A percentile compares a stretch with the other conserved stretches of the same genome.
These are phyloP conservation scores for Cordyceps pruinosa DNA, from an alignment of 2,329 filamentous ascomycete species.

Conservation along the genomic window DNA sequence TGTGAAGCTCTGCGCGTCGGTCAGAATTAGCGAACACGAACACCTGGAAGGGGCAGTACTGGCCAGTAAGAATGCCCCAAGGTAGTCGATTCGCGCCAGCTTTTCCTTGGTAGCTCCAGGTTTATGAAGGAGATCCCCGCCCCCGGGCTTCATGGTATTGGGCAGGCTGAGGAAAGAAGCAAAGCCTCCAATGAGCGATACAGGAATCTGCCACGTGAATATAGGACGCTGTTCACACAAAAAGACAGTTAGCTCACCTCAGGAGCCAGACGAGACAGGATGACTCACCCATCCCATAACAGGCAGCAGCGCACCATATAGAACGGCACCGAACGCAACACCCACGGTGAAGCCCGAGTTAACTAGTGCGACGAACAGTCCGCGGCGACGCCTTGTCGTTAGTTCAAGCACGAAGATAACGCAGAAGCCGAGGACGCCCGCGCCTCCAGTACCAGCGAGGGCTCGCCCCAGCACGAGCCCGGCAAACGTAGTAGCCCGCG, in stretches of 20 bases:
- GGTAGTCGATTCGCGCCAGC: slow-evolving; percentile 64
- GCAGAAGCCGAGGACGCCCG: slow-evolving; percentile 65
- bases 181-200: slow-evolving; percentile 53
- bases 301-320: slow-evolving; percentile 59
- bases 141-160: slow-evolving; percentile 12
- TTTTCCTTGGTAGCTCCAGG: slow-evolving; percentile 39
- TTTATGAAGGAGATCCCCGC: slow-evolving; percentile 5
- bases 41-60: slow-evolving; percentile 18
- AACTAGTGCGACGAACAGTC: slow-evolving; percentile 65
- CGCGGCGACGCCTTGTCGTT: slow-evolving; percentile 58
- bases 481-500: slow-evolving; percentile 49
- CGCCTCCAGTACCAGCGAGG: slow-evolving; percentile 61
- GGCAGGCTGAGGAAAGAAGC: slow-evolving; percentile 62
- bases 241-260: neutral
- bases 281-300: slow-evolving; percentile 60
- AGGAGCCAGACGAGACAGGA: neutral
- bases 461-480: slow-evolving; percentile 63
- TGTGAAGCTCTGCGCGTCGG: slow-evolving; percentile 43
- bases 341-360: slow-evolving; percentile 69
- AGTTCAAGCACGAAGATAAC: slow-evolving; percentile 74
- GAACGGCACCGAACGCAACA: slow-evolving; percentile 62
- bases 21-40: slow-evolving; percentile 13
- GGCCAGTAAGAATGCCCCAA: slow-evolving; percentile 62
- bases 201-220: slow-evolving; percentile 65
- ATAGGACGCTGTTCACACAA: slow-evolving; percentile 49